phyloP scores from a whole-genome alignment of 2,329 filamentous ascomycete species.

The Fusarium hostae region DNA sequence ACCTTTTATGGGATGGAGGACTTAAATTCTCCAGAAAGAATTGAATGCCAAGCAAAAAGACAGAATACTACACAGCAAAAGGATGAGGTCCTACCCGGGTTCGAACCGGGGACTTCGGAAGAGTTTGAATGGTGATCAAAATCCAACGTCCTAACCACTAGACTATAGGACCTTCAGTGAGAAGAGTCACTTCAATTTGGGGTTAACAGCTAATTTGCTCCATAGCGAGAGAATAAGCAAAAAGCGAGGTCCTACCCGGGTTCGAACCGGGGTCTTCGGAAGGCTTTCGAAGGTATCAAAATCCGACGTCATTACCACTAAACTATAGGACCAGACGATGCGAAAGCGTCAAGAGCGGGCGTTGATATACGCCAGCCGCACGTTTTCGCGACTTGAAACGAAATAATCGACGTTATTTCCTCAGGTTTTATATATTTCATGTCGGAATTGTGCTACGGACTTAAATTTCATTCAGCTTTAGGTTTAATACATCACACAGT shows the following conservation, averaged over 20 bases:
- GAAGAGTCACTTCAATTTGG: fast-evolving
- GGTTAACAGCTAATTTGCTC: fast-evolving
- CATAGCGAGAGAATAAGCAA: fast-evolving
- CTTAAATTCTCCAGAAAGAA: neutral
- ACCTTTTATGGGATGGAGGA: neutral
- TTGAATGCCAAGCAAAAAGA: fast-evolving
- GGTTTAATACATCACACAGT: neutral
- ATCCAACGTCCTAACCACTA: conserved; percentile 33
- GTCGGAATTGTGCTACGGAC: too few relatives aligned
- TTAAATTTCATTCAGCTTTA: fast-evolving
- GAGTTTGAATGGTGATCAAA: conserved; percentile 8
- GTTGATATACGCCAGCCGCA: fast-evolving
- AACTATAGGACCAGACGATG: conserved; percentile 25
- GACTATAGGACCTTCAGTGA: conserved; percentile 18
- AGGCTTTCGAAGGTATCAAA: conserved; percentile 21
- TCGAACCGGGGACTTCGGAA: conserved; percentile 31
- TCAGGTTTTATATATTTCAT: neutral
- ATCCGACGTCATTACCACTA: conserved; percentile 35
- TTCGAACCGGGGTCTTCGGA: conserved; percentile 34
- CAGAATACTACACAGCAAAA: neutral
- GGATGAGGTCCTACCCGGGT: conserved; percentile 28
- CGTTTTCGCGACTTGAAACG: neutral
- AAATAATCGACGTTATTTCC: fast-evolving
- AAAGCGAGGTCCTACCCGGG: conserved; percentile 30
- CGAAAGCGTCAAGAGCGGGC: fast-evolving